These are phyloP conservation scores for Jackrogersella multiformis DNA, from an alignment of 495 filamentous ascomycete genomes.

Conservation along the genomic window DNA sequence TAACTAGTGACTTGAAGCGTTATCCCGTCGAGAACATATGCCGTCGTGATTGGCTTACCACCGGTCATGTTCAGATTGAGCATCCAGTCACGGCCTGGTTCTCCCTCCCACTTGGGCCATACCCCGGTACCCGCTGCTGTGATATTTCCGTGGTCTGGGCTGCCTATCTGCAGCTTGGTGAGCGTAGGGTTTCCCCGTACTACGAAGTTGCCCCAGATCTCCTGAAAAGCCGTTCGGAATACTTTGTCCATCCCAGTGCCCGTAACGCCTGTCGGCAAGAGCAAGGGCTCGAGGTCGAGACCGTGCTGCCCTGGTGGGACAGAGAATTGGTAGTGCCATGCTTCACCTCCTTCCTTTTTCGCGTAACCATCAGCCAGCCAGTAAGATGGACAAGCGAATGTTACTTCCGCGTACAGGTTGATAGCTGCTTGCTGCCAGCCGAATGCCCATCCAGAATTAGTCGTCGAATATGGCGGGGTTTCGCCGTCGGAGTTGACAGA, in stretches of 20 bases:
- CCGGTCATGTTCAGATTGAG: constrained; percentile 65
- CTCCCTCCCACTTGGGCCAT: constrained; percentile 47
- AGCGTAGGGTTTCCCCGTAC: constrained; percentile 61
- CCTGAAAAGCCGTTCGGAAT: constrained; percentile 46
- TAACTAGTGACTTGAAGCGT: constrained; percentile 35
- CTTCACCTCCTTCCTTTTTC: constrained; percentile 25
- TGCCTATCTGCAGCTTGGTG: constrained; percentile 28
- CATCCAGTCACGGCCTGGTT: constrained; percentile 45
- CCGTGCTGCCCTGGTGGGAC: constrained; percentile 65
- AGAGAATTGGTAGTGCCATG: constrained; percentile 70
- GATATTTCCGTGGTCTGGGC: constrained; percentile 32
- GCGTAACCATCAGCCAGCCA: constrained; percentile 68
- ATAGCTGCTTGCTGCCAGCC: constrained; percentile 49
- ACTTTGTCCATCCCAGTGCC: constrained; percentile 34
- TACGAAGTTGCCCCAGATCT: constrained; percentile 64
- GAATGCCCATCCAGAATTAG: constrained; percentile 38
- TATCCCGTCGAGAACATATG: neutral
- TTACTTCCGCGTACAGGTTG: constrained; percentile 67
- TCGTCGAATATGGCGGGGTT: constrained; percentile 45
- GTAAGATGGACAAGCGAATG: constrained; percentile 68
- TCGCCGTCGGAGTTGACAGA: constrained; percentile 43
- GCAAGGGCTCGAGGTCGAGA: constrained; percentile 53
- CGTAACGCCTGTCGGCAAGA: constrained; percentile 9
- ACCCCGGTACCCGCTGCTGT: constrained; percentile 24
- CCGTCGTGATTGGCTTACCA: constrained; percentile 43